Conservation (phyloP, 176 grass and related monocot species). For the Phoenix dactylifera region DNA sequence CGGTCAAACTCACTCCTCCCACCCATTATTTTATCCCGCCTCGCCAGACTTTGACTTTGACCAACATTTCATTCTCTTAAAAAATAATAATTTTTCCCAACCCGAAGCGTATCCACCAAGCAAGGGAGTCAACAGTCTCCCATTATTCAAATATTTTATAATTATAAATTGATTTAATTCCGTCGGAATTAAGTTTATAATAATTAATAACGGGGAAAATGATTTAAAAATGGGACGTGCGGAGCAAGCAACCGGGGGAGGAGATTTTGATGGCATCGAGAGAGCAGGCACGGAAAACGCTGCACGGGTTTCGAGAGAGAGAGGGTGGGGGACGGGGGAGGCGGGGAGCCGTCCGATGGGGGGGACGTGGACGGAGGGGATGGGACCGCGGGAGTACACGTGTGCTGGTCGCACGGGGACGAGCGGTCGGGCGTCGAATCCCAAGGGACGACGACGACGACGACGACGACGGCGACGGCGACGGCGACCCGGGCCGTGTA, state of each 20-base stretch:
- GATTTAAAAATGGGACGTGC: not conserved
- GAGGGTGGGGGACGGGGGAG: not conserved
- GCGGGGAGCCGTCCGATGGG: not conserved
- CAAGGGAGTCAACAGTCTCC: not conserved
- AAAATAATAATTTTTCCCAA: not conserved
- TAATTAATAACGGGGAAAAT: not conserved
- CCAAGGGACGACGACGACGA: not conserved
- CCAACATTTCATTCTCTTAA: too few species aligned
- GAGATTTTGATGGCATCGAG: too few species aligned
- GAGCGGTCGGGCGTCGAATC: not conserved
- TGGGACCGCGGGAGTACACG: not conserved
- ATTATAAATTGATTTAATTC: not conserved
- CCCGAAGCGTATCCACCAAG: not conserved
- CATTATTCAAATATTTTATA: not conserved
- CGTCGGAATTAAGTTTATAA: not conserved
- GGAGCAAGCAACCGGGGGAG: not conserved
- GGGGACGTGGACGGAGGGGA: not conserved
- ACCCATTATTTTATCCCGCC: too few species aligned
- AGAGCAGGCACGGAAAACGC: too few species aligned
- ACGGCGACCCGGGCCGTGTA: constrained; percentile 5
- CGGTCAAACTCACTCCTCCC: too few species aligned
- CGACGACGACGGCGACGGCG: not conserved
- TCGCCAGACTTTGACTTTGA: too few species aligned
- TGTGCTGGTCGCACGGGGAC: not conserved
- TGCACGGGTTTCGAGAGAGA: not conserved